Percentiles rank a stretch among this genome's conserved stretches.
These are phyloP conservation scores for Annulohypoxylon maeteangense DNA, from an alignment of 495 filamentous ascomycete species.

Conservation along the genomic window DNA sequence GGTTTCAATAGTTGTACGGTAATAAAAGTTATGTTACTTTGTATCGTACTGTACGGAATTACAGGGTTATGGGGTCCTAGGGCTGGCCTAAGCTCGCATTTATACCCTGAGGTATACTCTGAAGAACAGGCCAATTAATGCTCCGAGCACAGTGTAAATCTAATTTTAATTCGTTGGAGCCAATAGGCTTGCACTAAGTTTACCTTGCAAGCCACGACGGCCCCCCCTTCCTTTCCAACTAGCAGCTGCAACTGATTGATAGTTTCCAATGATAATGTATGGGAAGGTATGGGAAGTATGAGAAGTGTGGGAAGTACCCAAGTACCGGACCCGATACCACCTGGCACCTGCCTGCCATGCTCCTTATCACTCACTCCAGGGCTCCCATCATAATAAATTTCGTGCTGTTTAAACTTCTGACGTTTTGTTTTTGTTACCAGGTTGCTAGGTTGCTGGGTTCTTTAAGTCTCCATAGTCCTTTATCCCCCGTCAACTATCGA, in stretches of 20 bases:
- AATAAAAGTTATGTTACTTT: not conserved
- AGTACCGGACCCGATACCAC: not conserved
- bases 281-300: not conserved
- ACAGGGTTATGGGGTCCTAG: slow-evolving; percentile 19
- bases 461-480: slow-evolving; percentile 4
- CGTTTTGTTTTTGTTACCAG: slow-evolving; percentile 25
- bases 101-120: slow-evolving; percentile 4
- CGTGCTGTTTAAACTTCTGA: slow-evolving; percentile 18
- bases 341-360: not conserved
- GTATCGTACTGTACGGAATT: slow-evolving; percentile 22
- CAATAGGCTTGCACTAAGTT: not conserved
- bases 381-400: slow-evolving; percentile 24
- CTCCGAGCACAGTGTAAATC: slow-evolving; percentile 38
- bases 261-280: not conserved
- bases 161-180: slow-evolving; percentile 20
- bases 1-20: not conserved
- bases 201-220: not conserved
- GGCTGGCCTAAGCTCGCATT: slow-evolving; percentile 13
- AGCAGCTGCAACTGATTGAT: slow-evolving; percentile 7
- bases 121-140: slow-evolving; percentile 32
- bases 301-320: not conserved
- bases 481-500: slow-evolving; percentile 25
- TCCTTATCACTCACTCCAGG: slow-evolving; percentile 31
- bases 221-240: not conserved
- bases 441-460: not conserved